Evolutionary conservation across 2,329 filamentous ascomycete species (phyloP).

Genomic region (Fonsecaea pedrosoi): DNA sequence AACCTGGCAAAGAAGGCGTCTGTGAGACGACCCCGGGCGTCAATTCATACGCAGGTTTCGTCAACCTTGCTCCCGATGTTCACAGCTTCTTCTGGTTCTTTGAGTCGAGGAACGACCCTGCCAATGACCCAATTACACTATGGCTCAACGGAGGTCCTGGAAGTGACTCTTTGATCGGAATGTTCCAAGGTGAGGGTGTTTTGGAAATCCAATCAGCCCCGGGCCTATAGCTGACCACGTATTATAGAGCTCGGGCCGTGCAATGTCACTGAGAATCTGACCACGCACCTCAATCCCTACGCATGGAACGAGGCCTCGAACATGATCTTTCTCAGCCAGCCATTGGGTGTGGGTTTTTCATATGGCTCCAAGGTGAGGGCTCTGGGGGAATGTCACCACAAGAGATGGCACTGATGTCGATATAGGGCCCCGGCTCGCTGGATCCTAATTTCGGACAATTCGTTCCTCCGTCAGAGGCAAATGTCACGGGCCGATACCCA

Average conservation of each 20-base stretch:
- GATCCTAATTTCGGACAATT: conserved; percentile 54
- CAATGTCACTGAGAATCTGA: conserved; percentile 52
- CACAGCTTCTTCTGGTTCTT: conserved; percentile 66
- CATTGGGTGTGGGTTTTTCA: conserved; percentile 64
- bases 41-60: conserved; percentile 63
- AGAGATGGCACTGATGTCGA: conserved; percentile 15
- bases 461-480: conserved; percentile 52
- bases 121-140: conserved; percentile 51
- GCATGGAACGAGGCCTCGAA: conserved; percentile 67
- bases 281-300: conserved; percentile 62
- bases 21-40: conserved; percentile 64
- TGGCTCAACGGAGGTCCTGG: conserved; percentile 54
- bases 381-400: conserved; percentile 20
- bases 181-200: conserved; percentile 48
- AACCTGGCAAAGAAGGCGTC: conserved; percentile 58
- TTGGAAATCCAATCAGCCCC: background rate
- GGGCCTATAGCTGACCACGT: conserved; percentile 31
- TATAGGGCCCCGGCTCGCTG: conserved; percentile 48
- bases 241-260: conserved; percentile 51
- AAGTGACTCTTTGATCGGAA: conserved; percentile 51
- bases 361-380: conserved; percentile 48
- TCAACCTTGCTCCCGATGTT: conserved; percentile 58
- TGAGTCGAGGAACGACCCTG: conserved; percentile 60
- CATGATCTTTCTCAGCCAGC: conserved; percentile 68
- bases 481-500: conserved; percentile 56